A percentile compares a stretch with the other conserved stretches of the same genome.
Evolutionary conservation across 305 asterid genomes (phyloP).

Genomic region (Fraxinus albicans): DNA sequence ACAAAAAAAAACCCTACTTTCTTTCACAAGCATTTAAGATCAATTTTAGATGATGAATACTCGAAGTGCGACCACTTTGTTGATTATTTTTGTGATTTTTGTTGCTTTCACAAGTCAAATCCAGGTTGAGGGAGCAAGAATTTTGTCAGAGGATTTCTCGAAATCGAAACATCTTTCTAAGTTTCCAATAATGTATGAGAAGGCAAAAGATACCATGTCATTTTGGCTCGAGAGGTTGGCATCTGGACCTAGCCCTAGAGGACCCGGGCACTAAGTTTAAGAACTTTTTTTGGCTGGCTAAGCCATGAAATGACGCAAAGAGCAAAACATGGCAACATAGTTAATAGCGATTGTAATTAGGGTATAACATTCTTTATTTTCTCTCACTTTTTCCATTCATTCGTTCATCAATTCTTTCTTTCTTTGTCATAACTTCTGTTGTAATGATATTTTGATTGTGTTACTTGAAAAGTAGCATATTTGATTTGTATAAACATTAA

Average conservation of each 20-base stretch:
- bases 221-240: slow-evolving; percentile 24
- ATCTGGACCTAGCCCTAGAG: slow-evolving; percentile 37
- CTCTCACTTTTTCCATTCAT: background rate
- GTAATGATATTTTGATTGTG: background rate
- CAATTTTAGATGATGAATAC: background rate
- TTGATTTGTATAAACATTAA: background rate
- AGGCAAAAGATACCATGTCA: slow-evolving; percentile 22
- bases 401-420: background rate
- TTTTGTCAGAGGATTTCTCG: slow-evolving; percentile 10
- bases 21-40: background rate
- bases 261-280: slow-evolving; percentile 29
- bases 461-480: background rate
- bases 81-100: slow-evolving; percentile 13
- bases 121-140: slow-evolving; percentile 19
- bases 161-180: slow-evolving; percentile 1
- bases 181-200: slow-evolving; percentile 13
- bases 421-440: background rate
- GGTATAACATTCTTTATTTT: background rate
- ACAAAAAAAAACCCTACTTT: background rate
- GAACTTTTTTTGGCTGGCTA: background rate
- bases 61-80: background rate
- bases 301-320: background rate
- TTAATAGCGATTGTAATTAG: background rate
- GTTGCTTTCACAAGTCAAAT: slow-evolving; percentile 9
- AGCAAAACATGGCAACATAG: background rate